Base-by-base conservation (phyloP, 108 stramenopile species). In the Tribonema minus region DNA sequence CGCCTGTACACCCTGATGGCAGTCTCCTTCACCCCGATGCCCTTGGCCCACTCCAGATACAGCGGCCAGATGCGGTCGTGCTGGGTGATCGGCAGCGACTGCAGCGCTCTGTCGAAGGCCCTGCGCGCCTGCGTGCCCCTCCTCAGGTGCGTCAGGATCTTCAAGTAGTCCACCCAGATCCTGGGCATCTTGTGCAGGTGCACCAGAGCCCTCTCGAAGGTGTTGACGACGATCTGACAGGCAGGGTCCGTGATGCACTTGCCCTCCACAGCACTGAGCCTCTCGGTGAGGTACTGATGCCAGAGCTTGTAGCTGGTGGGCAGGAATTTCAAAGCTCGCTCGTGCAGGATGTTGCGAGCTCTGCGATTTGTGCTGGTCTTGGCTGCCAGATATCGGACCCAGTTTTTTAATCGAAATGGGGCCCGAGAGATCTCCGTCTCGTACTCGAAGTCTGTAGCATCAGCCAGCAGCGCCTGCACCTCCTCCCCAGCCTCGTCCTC, bases 241-340 rank as follows among this genome's bases (percentile, higher is more conserved):
- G 72, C 72, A 7, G 82, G 72, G 29, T 82, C 82, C 38, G 65
- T 68, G 5, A 73, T 35, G 40, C 67, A 60, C 54, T 73, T 73
- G 31, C 67, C 81, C 76, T 84, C 66, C 35, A 81, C 76, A 37
- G 74, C 73, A 27, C 32, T 34, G 46, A 41, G 37, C 46, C 87
- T 62, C 58, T 87, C 88, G 6, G 38, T 29, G 40, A 95, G 88
- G 80, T 97, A 94, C 37, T 79, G 67, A 58, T 86, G 87, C 98
- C 98, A 99, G 35, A 99, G 82, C 85, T 99, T 99, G 91, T 97
- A 98, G 65, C 88, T 90, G 68, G 65, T 67, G 26, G 98, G 97
- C 33, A 98, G 77, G 15, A 90, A 71, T 36, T 84, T 70, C 20
- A 99, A 82, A 0, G 96, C 91, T 23, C 97, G 85, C 82, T 93